Conservation (phyloP, 331 rosid genomes). For the Stylosanthes scabra region DNA sequence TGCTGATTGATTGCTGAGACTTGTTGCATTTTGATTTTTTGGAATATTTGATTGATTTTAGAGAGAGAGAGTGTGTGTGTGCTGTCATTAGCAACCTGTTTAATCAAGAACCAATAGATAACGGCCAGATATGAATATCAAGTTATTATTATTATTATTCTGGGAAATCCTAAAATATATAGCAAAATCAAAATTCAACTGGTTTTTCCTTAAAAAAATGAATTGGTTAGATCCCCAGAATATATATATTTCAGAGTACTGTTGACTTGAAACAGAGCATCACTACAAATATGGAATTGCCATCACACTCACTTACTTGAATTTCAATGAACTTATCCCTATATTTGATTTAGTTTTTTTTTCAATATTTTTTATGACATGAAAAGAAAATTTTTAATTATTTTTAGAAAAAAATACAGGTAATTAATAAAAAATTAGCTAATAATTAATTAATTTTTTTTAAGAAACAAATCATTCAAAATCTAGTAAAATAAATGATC, state of each 20-base stretch:
- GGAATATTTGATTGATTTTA: background rate
- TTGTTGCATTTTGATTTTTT: constrained; percentile 11
- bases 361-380: too few relatives aligned
- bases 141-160: background rate
- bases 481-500: too few relatives aligned
- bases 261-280: constrained; percentile 11
- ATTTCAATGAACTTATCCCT: background rate
- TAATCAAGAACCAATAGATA: constrained; percentile 3
- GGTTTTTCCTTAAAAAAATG: background rate
- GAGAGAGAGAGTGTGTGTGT: background rate
- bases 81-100: background rate
- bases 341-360: background rate
- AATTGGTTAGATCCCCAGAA: background rate
- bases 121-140: constrained; percentile 14
- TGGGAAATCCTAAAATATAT: too few relatives aligned
- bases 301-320: background rate
- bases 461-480: too few relatives aligned
- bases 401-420: too few relatives aligned
- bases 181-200: background rate
- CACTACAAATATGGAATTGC: background rate
- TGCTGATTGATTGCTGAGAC: constrained; percentile 9
- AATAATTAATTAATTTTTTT: too few relatives aligned
- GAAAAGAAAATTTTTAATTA: too few relatives aligned
- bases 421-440: too few relatives aligned
- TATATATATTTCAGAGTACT: background rate